Evolutionary conservation across 176 grass and related monocot genomes (phyloP).

Genomic region (Lolium multiflorum): DNA sequence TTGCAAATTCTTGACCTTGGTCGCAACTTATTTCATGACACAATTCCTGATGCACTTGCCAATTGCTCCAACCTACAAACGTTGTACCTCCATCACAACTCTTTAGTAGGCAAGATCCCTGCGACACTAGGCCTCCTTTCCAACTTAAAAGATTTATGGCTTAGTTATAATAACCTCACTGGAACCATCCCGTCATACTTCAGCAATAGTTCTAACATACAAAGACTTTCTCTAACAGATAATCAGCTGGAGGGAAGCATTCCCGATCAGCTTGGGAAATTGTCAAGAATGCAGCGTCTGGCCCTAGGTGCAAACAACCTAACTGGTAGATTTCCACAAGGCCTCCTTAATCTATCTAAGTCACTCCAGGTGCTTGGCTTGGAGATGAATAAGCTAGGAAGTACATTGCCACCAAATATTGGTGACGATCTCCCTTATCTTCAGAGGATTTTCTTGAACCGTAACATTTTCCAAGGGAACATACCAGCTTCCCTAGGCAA

Average conservation of each 20-base stretch:
- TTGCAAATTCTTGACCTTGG: not conserved
- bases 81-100: not conserved
- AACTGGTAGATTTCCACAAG: not conserved
- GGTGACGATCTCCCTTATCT: slow-evolving; percentile 38
- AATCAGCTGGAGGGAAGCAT: not conserved
- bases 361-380: not conserved
- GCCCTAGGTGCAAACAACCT: not conserved
- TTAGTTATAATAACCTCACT: not conserved
- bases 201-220: not conserved
- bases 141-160: not conserved
- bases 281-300: not conserved
- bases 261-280: not conserved
- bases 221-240: not conserved
- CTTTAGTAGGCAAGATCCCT: slow-evolving; percentile 33
- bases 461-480: slow-evolving; percentile 26
- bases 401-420: slow-evolving; percentile 8
- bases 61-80: not conserved
- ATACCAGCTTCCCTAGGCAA: slow-evolving; percentile 50
- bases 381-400: not conserved
- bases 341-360: not conserved
- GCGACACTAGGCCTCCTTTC: slow-evolving; percentile 21
- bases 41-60: not conserved
- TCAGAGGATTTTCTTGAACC: not conserved
- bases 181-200: slow-evolving; percentile 31
- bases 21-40: not conserved